These are phyloP conservation scores for Leccinum broughii DNA, from an alignment of 768 basidiomycete genomes.

Conservation along the genomic window DNA sequence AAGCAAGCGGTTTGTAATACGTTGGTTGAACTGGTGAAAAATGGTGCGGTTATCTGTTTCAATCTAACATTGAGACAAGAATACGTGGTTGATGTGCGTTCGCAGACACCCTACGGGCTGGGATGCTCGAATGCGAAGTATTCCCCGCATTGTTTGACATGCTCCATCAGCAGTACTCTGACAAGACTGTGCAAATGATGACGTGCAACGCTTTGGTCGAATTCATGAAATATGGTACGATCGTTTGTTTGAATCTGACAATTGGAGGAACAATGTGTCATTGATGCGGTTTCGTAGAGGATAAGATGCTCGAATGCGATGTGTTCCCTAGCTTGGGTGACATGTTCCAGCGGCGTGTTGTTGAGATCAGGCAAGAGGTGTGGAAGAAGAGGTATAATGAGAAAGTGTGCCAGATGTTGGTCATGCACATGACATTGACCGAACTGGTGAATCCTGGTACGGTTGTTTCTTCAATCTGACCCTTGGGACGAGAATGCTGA, in stretches of 20 bases:
- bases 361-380: no score
- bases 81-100: rapidly evolving
- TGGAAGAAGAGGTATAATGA: no score
- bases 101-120: no score
- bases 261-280: not conserved
- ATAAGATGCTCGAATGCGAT: conserved; percentile 15
- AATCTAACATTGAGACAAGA: not conserved
- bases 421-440: no score
- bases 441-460: no score
- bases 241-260: conserved; percentile 7
- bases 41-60: conserved; percentile 22
- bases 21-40: conserved; percentile 14
- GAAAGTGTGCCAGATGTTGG: no score
- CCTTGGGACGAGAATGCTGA: not conserved
- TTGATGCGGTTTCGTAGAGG: conserved; percentile 12
- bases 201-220: conserved; percentile 1
- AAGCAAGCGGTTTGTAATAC: no score
- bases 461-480: no score
- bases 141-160: no score
- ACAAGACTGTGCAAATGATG: no score
- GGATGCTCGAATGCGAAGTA: no score
- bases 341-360: conserved; percentile 20
- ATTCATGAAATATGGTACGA: conserved; percentile 18
- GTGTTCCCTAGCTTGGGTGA: conserved; percentile 19
- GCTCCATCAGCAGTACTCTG: no score